Evolutionary conservation across 2,329 filamentous ascomycete species (phyloP).

Genomic region (Berkeleyomyces rouxiae): DNA sequence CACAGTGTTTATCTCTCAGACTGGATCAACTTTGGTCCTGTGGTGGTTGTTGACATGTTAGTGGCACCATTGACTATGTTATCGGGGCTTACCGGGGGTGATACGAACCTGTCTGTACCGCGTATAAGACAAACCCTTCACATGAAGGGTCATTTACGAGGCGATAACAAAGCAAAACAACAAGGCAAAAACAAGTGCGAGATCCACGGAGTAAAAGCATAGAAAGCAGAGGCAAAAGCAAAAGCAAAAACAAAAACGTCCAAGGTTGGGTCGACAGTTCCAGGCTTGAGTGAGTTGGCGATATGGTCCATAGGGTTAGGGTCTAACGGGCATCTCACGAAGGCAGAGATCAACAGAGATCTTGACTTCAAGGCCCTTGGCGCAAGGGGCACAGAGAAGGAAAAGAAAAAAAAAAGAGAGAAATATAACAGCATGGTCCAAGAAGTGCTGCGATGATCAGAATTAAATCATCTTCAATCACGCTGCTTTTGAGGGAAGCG

Average conservation of each 20-base stretch:
- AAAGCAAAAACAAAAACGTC: not conserved
- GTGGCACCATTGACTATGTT: not conserved
- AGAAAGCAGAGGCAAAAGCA: not conserved
- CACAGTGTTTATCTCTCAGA: slow-evolving; percentile 1
- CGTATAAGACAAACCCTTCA: not conserved
- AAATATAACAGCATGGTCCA: not conserved
- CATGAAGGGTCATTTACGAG: slow-evolving; percentile 4
- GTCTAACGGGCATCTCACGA: too few species aligned
- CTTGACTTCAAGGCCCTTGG: too few species aligned
- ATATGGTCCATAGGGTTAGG: too few species aligned
- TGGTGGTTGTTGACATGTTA: slow-evolving; percentile 1
- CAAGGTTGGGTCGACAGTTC: not conserved
- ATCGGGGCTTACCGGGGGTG: not conserved
- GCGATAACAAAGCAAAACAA: not conserved
- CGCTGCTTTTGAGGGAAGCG: not conserved
- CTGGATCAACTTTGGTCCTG: slow-evolving; percentile 12
- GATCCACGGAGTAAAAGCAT: not conserved
- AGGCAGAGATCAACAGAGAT: too few species aligned
- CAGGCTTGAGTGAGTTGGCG: too few species aligned
- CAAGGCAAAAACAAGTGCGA: not conserved
- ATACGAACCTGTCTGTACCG: slow-evolving; percentile 12
- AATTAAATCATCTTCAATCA: not conserved
- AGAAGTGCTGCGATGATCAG: not conserved
- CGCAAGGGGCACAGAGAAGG: not conserved
- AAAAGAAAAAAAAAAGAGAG: not conserved